phyloP scores from a whole-genome alignment of 768 basidiomycete genomes.

The Podaxis rugospora region DNA sequence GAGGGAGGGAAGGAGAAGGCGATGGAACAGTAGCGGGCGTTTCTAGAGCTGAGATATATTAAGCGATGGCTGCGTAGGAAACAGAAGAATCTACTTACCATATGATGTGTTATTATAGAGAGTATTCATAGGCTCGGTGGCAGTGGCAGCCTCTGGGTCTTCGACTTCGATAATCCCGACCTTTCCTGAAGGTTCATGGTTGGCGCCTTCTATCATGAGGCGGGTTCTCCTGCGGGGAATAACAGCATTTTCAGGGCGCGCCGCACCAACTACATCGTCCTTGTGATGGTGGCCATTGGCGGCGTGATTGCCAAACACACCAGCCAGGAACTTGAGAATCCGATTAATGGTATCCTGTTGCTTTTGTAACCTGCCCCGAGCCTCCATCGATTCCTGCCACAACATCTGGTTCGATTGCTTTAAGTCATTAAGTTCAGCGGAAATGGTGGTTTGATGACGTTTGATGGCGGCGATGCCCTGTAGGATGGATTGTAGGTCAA shows the following conservation, averaged over 20 bases:
- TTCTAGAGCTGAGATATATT: slow-evolving; percentile 34
- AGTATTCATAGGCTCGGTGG: neutral
- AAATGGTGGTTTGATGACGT: slow-evolving; percentile 89
- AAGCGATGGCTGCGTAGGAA: slow-evolving; percentile 9
- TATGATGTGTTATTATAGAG: neutral
- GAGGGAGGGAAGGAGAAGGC: slow-evolving; percentile 28
- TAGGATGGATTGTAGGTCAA: slow-evolving; percentile 76
- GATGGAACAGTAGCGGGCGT: slow-evolving; percentile 37
- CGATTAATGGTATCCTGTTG: slow-evolving; percentile 96
- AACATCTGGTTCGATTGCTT: slow-evolving; percentile 83
- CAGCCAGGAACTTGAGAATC: slow-evolving; percentile 92
- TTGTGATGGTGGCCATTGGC: slow-evolving; percentile 19
- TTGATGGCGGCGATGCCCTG: slow-evolving; percentile 84
- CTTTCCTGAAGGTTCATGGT: slow-evolving; percentile 31
- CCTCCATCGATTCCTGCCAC: slow-evolving; percentile 88
- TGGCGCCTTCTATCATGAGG: slow-evolving; percentile 64
- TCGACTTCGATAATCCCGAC: slow-evolving; percentile 24
- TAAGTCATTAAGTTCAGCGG: slow-evolving; percentile 81
- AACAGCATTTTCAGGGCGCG: slow-evolving; percentile 31
- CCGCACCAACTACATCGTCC: slow-evolving; percentile 23
- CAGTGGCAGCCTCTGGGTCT: slow-evolving; percentile 10
- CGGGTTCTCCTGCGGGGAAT: slow-evolving; percentile 48
- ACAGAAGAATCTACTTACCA: slow-evolving; percentile 14
- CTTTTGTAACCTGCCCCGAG: slow-evolving; percentile 79
- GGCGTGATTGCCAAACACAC: slow-evolving; percentile 71